phyloP scores from a whole-genome alignment of 1,139 yeast genomes.

The Candida pseudoviswanathii region DNA sequence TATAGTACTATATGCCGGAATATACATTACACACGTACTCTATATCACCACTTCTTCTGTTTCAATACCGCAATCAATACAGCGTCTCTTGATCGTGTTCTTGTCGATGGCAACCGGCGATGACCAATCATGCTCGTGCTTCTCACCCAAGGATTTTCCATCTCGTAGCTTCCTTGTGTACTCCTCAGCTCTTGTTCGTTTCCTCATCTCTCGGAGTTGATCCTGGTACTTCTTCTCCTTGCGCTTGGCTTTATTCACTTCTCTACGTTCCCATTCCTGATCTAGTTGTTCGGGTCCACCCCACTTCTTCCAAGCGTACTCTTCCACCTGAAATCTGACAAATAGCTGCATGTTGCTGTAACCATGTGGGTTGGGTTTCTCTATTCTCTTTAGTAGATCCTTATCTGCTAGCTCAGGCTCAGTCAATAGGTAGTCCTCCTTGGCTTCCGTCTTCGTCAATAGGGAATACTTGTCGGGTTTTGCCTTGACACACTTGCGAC shows the following conservation, averaged over 20 bases:
- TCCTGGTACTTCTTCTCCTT: slow-evolving; percentile 78
- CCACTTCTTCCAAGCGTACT: slow-evolving; percentile 93
- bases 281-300: slow-evolving; percentile 88
- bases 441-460: slow-evolving; percentile 92
- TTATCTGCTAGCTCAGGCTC: slow-evolving; percentile 87
- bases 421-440: slow-evolving; percentile 86
- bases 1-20: neutral
- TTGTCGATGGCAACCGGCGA: slow-evolving; percentile 46
- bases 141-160: slow-evolving; percentile 49
- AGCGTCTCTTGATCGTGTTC: slow-evolving; percentile 57
- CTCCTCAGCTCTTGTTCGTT: slow-evolving; percentile 90
- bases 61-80: slow-evolving; percentile 83
- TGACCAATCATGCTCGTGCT: slow-evolving; percentile 82
- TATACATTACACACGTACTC: neutral
- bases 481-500: slow-evolving; percentile 71
- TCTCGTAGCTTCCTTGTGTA: slow-evolving; percentile 69
- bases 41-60: slow-evolving; percentile 59
- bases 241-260: slow-evolving; percentile 66
- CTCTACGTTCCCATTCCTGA: slow-evolving; percentile 88
- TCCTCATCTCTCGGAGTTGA: slow-evolving; percentile 81
- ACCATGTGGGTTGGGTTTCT: slow-evolving; percentile 94
- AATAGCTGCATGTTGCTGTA: slow-evolving; percentile 93
- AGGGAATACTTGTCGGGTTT: slow-evolving; percentile 87
- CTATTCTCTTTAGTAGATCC: slow-evolving; percentile 69
- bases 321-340: slow-evolving; percentile 87